phyloP scores from a whole-genome alignment of 2,329 filamentous ascomycete genomes.

The Botrytis porri region DNA sequence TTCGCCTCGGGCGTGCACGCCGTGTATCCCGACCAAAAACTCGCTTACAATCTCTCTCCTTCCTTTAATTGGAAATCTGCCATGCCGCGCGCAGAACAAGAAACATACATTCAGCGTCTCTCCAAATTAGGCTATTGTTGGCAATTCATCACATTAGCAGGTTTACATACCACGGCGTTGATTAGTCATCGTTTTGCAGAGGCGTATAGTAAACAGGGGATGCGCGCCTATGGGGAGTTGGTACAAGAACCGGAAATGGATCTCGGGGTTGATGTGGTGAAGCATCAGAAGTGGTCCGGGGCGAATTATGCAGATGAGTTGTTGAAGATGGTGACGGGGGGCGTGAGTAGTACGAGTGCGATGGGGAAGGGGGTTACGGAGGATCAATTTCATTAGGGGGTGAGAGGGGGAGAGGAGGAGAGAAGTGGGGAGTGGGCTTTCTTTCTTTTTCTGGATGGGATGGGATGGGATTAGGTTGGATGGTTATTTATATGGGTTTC shows the following conservation, averaged over 20 bases:
- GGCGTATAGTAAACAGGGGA: conserved; percentile 77
- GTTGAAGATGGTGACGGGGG: conserved; percentile 95
- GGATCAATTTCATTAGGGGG: conserved; percentile 75
- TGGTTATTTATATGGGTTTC: no score
- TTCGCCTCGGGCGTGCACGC: conserved; percentile 93
- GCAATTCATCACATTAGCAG: conserved; percentile 99
- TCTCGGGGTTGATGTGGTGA: conserved; percentile 85
- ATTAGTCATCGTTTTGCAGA: conserved; percentile 86
- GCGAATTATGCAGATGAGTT: conserved; percentile 93
- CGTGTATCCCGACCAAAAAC: conserved; percentile 93
- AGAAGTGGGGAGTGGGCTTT: background rate
- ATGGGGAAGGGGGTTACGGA: conserved; percentile 99
- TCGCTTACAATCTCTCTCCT: conserved; percentile 96
- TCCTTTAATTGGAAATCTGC: conserved; percentile 99
- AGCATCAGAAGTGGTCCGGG: conserved; percentile 98
- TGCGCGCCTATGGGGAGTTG: conserved; percentile 95
- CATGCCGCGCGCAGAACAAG: conserved; percentile 87
- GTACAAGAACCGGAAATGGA: conserved; percentile 98
- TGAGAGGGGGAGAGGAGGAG: background rate
- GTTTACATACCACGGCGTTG: conserved; percentile 90
- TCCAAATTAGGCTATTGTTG: conserved; percentile 91
- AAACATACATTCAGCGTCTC: conserved; percentile 93
- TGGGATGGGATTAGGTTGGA: no score
- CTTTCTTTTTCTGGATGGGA: background rate
- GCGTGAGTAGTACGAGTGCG: conserved; percentile 84